Conservation (phyloP, 2,329 filamentous ascomycete species). For the Aspergillus tubingensis region DNA sequence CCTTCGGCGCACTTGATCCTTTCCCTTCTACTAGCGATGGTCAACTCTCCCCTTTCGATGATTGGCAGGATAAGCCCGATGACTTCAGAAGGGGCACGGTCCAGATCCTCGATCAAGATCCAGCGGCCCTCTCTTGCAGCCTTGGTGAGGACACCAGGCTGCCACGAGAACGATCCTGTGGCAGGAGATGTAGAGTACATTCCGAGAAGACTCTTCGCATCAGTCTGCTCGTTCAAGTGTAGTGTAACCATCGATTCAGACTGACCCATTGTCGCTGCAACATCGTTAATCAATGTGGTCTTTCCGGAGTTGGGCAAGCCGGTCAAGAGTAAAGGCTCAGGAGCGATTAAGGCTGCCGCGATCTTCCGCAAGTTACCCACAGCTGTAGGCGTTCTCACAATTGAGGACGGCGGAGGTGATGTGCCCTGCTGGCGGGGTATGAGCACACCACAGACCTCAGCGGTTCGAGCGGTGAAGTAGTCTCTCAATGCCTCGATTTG, state of each 20-base stretch:
- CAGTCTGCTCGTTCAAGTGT: conserved; percentile 96
- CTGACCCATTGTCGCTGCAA: conserved; percentile 77
- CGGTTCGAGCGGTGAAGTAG: conserved; percentile 60
- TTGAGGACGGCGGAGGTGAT: conserved; percentile 50
- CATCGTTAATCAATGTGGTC: conserved; percentile 79
- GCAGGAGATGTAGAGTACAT: conserved; percentile 88
- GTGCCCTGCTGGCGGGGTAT: conserved; percentile 61
- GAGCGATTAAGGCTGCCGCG: conserved; percentile 65
- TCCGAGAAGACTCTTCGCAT: conserved; percentile 93
- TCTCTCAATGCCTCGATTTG: conserved; percentile 33
- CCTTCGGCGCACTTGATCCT: conserved; percentile 77
- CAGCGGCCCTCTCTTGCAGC: conserved; percentile 92
- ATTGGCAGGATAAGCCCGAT: conserved; percentile 89
- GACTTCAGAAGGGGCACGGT: conserved; percentile 91
- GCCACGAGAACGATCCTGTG: conserved; percentile 89
- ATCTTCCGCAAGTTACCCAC: conserved; percentile 69
- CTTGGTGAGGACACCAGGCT: conserved; percentile 87
- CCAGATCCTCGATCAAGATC: conserved; percentile 96
- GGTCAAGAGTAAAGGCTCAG: conserved; percentile 75
- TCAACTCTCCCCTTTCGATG: conserved; percentile 86
- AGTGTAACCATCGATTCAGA: conserved; percentile 84
- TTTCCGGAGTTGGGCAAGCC: conserved; percentile 88
- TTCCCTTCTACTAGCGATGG: conserved; percentile 87
- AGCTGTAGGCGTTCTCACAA: conserved; percentile 74
- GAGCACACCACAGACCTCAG: conserved; percentile 66